Evolutionary conservation across 352 stramenopile species (phyloP).

Genomic region (Pythium monospermum): DNA sequence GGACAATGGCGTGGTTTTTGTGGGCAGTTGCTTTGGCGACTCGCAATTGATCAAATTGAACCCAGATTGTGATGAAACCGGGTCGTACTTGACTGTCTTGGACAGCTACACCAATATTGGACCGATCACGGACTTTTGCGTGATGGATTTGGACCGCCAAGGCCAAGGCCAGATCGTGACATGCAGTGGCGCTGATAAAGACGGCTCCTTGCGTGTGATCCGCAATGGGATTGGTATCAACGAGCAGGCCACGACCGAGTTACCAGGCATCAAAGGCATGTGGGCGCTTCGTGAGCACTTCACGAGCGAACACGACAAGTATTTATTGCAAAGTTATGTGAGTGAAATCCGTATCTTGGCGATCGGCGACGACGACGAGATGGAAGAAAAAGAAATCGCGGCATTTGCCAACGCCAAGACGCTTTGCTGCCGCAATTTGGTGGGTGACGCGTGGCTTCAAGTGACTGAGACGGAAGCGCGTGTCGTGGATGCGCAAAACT

Average conservation of each 20-base stretch:
- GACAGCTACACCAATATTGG: conserved; percentile 97
- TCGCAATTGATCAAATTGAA: conserved; percentile 95
- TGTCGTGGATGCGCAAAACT: conserved; percentile 73
- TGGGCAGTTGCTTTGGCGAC: conserved; percentile 93
- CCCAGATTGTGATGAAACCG: conserved; percentile 62
- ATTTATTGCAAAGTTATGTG: conserved; percentile 95
- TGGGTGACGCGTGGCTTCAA: conserved; percentile 88
- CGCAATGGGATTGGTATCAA: conserved; percentile 99
- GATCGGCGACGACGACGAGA: conserved; percentile 87
- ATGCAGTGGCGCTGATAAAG: conserved; percentile 93
- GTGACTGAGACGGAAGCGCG: conserved; percentile 91
- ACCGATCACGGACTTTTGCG: conserved; percentile 98
- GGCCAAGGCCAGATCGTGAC: conserved; percentile 96
- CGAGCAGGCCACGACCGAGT: conserved; percentile 92
- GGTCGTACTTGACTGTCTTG: conserved; percentile 90
- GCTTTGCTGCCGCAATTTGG: conserved; percentile 92
- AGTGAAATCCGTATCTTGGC: conserved; percentile 94
- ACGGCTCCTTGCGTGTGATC: conserved; percentile 96
- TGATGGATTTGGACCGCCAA: conserved; percentile 93
- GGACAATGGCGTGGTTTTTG: conserved; percentile 94
- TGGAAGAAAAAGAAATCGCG: conserved; percentile 90
- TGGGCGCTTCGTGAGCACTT: conserved; percentile 91
- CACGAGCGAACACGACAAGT: conserved; percentile 88
- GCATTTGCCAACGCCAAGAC: conserved; percentile 87
- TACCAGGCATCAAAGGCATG: conserved; percentile 98